phyloP scores from a whole-genome alignment of 2,329 filamentous ascomycete species.

The Pestalotiopsis sp. region DNA sequence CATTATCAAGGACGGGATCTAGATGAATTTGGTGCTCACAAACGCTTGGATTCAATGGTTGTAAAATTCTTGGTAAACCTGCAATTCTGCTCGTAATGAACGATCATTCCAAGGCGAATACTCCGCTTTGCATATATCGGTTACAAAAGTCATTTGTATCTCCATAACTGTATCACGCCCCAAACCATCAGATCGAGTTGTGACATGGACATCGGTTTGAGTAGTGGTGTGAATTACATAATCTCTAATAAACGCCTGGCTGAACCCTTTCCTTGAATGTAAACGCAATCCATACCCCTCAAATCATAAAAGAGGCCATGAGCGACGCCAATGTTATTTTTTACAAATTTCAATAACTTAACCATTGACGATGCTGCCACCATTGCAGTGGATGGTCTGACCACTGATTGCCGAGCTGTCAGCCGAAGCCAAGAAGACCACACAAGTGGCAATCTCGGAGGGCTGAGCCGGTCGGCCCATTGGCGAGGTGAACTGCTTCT shows the following conservation, averaged over 20 bases:
- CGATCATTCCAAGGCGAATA: too few relatives aligned
- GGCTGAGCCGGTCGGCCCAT: constrained; percentile 80
- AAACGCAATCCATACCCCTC: background rate
- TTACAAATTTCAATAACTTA: constrained; percentile 24
- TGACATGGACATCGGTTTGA: background rate
- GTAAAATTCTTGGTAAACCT: too few relatives aligned
- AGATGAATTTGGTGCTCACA: too few relatives aligned
- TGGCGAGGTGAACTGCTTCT: constrained; percentile 71
- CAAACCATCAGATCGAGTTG: background rate
- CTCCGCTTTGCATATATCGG: too few relatives aligned
- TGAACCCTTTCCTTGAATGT: background rate
- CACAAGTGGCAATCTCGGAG: constrained; percentile 77
- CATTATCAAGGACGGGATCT: too few relatives aligned
- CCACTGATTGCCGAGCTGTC: constrained; percentile 76
- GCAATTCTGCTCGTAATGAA: too few relatives aligned
- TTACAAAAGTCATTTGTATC: background rate
- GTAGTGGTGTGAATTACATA: background rate
- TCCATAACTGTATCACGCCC: background rate
- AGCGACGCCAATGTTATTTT: background rate
- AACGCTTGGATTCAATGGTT: too few relatives aligned
- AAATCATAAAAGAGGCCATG: background rate
- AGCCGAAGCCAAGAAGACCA: constrained; percentile 75
- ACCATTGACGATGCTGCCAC: constrained; percentile 49
- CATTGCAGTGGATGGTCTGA: constrained; percentile 61
- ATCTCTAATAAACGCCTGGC: background rate